A percentile compares a stretch with the other conserved stretches of the same genome.
These are phyloP conservation scores for Suhomyces canberraensis DNA, from an alignment of 805 yeast genomes.

Conservation along the genomic window DNA sequence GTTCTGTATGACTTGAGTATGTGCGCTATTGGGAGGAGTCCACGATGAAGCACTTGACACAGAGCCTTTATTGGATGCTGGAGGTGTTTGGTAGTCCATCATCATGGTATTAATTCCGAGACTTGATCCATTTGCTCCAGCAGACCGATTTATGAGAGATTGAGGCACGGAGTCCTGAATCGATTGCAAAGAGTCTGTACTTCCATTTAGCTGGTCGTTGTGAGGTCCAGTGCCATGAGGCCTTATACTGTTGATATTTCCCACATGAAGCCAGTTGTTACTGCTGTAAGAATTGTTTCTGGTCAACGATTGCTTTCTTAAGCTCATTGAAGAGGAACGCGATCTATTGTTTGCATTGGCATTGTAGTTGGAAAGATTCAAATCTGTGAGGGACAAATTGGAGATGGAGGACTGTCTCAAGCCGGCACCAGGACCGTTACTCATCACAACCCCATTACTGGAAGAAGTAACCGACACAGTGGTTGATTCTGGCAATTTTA, in stretches of 20 bases:
- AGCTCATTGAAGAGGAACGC: slow-evolving; percentile 33
- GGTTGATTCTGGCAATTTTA: slow-evolving; percentile 22
- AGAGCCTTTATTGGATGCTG: slow-evolving; percentile 32
- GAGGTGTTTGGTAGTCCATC: slow-evolving; percentile 42
- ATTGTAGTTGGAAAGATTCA: slow-evolving; percentile 32
- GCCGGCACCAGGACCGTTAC: slow-evolving; percentile 8
- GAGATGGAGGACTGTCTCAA: slow-evolving; percentile 39
- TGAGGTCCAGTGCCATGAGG: slow-evolving; percentile 13
- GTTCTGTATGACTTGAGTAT: slow-evolving; percentile 6
- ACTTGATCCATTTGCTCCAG: slow-evolving; percentile 13
- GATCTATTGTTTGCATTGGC: slow-evolving; percentile 24
- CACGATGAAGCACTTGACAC: slow-evolving; percentile 12
- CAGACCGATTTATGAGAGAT: slow-evolving; percentile 31
- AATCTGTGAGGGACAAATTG: slow-evolving; percentile 38
- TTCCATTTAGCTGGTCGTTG: slow-evolving; percentile 22
- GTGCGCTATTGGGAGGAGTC: slow-evolving; percentile 11
- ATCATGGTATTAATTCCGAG: slow-evolving; percentile 32
- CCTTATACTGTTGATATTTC: slow-evolving; percentile 36
- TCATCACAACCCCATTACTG: slow-evolving; percentile 9
- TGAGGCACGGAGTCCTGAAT: slow-evolving; percentile 45
- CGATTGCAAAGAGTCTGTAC: slow-evolving; percentile 42
- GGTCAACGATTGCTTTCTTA: slow-evolving; percentile 43
- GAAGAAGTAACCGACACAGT: slow-evolving; percentile 18
- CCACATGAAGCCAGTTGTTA: slow-evolving; percentile 43
- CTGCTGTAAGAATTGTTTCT: slow-evolving; percentile 37